Conservation (phyloP, 2,329 filamentous ascomycete genomes). For the Epichloe sylvatica region DNA sequence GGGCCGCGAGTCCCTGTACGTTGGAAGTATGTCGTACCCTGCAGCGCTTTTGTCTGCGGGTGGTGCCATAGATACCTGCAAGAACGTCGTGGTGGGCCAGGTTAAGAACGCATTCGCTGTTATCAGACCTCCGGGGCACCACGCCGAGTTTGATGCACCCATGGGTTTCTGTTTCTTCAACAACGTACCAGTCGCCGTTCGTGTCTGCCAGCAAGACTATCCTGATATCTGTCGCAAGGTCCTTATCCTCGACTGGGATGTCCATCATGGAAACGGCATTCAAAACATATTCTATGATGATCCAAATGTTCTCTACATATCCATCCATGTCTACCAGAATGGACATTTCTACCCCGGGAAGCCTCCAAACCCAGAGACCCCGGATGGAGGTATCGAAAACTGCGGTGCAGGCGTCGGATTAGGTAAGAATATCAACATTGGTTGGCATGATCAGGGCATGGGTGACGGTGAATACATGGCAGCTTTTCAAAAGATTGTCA, state of each 20-base stretch:
- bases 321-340: conserved; percentile 74
- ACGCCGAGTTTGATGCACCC: conserved; percentile 71
- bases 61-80: conserved; percentile 89
- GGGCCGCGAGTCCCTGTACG: conserved; percentile 64
- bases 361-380: conserved; percentile 40
- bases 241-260: conserved; percentile 85
- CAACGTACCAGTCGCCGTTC: conserved; percentile 88
- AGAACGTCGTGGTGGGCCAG: conserved; percentile 67
- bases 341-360: conserved; percentile 73
- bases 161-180: conserved; percentile 98
- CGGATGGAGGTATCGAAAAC: conserved; percentile 48
- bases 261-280: conserved; percentile 74
- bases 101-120: conserved; percentile 94
- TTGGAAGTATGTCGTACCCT: conserved; percentile 67
- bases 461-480: conserved; percentile 94
- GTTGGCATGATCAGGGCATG: conserved; percentile 63
- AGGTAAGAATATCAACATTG: conserved; percentile 53
- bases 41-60: conserved; percentile 77
- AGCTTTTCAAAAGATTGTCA: conserved; percentile 88
- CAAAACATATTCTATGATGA: conserved; percentile 95
- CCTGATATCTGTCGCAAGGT: conserved; percentile 74
- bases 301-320: conserved; percentile 91
- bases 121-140: conserved; percentile 87
- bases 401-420: conserved; percentile 41
- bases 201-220: conserved; percentile 70